These are phyloP conservation scores for Leccinum laetum DNA, from an alignment of 1,284 basidiomycete genomes.

Conservation along the genomic window DNA sequence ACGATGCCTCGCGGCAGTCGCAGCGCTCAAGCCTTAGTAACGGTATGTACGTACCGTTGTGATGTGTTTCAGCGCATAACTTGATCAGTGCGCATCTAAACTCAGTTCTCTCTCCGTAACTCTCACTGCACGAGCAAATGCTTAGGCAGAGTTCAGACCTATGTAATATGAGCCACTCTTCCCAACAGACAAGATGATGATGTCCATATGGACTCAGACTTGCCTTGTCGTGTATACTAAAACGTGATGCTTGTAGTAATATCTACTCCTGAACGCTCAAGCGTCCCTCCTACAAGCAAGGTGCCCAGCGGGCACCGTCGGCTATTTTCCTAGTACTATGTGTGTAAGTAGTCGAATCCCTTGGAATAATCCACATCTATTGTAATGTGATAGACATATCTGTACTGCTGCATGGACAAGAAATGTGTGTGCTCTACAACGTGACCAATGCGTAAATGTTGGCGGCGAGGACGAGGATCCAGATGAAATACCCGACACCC, in stretches of 20 bases:
- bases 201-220: too few relatives aligned
- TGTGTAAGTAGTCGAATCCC: too few relatives aligned
- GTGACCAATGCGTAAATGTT: conserved; percentile 67
- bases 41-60: background rate
- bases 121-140: too few relatives aligned
- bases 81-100: background rate
- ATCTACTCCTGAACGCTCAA: too few relatives aligned
- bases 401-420: background rate
- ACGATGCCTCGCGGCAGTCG: background rate
- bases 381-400: background rate
- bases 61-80: background rate
- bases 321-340: too few relatives aligned
- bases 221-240: too few relatives aligned
- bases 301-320: too few relatives aligned
- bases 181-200: too few relatives aligned
- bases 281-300: too few relatives aligned
- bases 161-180: too few relatives aligned
- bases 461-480: conserved; percentile 63
- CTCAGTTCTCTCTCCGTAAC: background rate
- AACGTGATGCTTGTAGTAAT: too few relatives aligned
- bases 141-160: too few relatives aligned
- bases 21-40: background rate
- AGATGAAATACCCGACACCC: conserved; percentile 59
- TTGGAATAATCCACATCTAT: background rate
- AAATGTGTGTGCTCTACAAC: conserved; percentile 31